phyloP scores from a whole-genome alignment of 2,329 filamentous ascomycete species.

The Paecilomyces sp. region DNA sequence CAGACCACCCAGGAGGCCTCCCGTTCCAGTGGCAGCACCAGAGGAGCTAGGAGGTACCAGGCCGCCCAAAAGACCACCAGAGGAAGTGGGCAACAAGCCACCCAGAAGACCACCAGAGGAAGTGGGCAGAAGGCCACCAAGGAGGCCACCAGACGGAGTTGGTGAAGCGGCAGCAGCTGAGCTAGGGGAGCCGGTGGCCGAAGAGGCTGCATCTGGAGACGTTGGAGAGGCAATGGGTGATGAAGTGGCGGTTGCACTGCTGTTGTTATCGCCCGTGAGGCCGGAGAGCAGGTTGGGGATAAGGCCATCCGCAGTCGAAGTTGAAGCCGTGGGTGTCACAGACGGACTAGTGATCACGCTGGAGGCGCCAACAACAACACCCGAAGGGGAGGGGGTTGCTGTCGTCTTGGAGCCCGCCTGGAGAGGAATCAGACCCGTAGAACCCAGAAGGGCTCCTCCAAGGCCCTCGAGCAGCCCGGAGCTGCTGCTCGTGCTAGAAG shows the following conservation, averaged over 20 bases:
- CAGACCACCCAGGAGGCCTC: background rate
- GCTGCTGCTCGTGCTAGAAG: background rate
- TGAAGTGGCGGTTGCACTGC: background rate
- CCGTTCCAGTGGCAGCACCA: conserved; percentile 2
- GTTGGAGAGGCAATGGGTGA: background rate
- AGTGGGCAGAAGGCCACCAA: background rate
- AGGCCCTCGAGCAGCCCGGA: background rate
- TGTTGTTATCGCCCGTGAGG: background rate
- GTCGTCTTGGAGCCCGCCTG: conserved; percentile 1
- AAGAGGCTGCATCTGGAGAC: background rate
- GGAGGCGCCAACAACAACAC: conserved; percentile 1
- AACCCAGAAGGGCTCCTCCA: background rate
- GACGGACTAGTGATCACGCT: background rate
- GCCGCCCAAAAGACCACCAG: background rate
- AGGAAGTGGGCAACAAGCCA: background rate
- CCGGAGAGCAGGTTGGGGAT: background rate
- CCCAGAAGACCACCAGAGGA: background rate
- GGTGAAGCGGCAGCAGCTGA: background rate
- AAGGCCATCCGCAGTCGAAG: background rate
- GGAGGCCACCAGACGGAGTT: background rate
- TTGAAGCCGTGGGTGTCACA: background rate
- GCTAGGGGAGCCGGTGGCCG: background rate
- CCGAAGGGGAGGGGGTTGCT: background rate
- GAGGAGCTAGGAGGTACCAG: background rate
- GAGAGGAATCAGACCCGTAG: background rate